Percentiles rank a stretch among this genome's conserved stretches.
These are phyloP conservation scores for Trichomonas vaginalis DNA, from an alignment of 208 protist genomes.

Conservation along the genomic window DNA sequence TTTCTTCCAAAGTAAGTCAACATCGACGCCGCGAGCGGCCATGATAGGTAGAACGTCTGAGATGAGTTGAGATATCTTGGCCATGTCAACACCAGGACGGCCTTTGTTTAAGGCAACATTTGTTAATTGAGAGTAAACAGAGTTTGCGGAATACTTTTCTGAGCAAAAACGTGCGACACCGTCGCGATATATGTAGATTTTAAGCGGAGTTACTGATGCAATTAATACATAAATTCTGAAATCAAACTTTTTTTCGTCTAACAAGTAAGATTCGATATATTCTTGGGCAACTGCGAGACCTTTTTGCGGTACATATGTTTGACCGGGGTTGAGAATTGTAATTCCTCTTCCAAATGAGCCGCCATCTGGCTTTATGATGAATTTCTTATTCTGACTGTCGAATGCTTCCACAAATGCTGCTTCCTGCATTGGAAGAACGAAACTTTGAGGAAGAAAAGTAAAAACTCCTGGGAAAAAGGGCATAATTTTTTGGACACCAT, in stretches of 20 bases:
- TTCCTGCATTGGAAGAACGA: background rate
- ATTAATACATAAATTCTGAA: background rate
- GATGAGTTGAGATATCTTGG: background rate
- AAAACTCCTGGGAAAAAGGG: background rate
- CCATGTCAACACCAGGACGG: background rate
- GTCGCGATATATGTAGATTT: background rate
- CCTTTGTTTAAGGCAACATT: background rate
- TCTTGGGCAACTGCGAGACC: background rate
- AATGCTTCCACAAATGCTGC: background rate
- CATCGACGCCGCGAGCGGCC: background rate
- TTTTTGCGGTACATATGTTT: background rate
- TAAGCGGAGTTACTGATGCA: background rate
- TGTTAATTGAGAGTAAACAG: background rate
- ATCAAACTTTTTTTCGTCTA: background rate
- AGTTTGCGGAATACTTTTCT: background rate
- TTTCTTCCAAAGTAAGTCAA: background rate
- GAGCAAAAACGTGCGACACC: constrained; percentile 1
- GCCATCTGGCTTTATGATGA: background rate
- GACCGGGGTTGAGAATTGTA: background rate
- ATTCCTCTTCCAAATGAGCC: constrained; percentile 1
- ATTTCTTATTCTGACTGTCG: background rate
- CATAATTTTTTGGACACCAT: background rate
- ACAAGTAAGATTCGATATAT: background rate
- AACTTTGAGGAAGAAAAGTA: background rate
- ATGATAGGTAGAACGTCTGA: background rate